Base-by-base conservation (phyloP, 2,329 filamentous ascomycete genomes). In the Fusarium brachygibbosum region DNA sequence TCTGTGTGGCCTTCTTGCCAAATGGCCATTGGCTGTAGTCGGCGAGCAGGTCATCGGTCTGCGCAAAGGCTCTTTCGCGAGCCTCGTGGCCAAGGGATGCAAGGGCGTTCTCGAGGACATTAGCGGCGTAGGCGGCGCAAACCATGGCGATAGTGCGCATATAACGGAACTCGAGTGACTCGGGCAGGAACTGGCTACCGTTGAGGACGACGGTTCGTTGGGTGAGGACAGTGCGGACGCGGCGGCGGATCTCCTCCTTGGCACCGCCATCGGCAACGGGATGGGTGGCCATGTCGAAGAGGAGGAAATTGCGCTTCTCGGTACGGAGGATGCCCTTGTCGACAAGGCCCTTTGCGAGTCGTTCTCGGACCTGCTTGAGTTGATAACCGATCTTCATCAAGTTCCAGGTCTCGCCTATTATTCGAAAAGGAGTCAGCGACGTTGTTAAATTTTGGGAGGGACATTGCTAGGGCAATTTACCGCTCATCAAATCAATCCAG, bases 331-430 rank as follows among this genome's bases (percentile, higher is more conserved):
- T 97, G 77, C 96, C 96, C 84, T 99, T 99, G 84, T 99, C 96
- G 70, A 99, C 96, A 45, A 99, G 89, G 34, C 96, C 96, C 83
- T 99, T 99, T 77, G 94, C 95, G 59, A 99, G 88, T 60, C 96
- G 93, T 84, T 99, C 96, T 78, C 96, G 94, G 62, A 99, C 96
- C 86, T 99, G 96, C 85, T 99, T 99, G 75, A 99, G 88, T 85
- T 99, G 96, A 82, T 99, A 99, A 79, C 96, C 96, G 76, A 99
- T 99, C 86, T 99, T 99, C 96, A 99, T 98, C 71, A 99, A 85
- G 79, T 99, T 99, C 96, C 96, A 99, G 57, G 96, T 99, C 82
- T 99, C 96, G 79, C 96, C 95, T 98, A 77, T 48, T 31, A 37
- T 40, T 68, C 76, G 70, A 58, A 55, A 50, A 37, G 63, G 49